These are phyloP conservation scores for Sporothrix pallida DNA, from an alignment of 2,329 filamentous ascomycete species.

Conservation along the genomic window DNA sequence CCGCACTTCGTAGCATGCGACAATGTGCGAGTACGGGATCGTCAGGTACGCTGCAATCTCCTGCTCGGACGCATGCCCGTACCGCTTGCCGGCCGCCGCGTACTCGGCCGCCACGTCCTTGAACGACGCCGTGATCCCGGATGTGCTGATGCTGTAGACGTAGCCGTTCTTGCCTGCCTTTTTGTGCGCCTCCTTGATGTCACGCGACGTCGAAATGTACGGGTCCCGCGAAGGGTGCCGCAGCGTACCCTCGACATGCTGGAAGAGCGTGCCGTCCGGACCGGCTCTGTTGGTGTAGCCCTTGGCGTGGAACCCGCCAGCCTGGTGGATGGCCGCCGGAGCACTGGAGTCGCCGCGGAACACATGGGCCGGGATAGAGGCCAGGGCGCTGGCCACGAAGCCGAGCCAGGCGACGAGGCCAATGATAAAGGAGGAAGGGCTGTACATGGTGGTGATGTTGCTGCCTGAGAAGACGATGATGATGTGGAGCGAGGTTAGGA, in stretches of 20 bases:
- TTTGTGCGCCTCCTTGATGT: background rate
- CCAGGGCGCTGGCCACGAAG: background rate
- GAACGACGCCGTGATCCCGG: background rate
- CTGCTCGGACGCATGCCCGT: background rate
- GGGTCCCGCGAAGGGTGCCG: background rate
- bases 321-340: background rate
- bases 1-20: background rate
- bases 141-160: background rate
- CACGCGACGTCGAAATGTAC: constrained; percentile 3
- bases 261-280: background rate
- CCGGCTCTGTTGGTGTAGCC: background rate
- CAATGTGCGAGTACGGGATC: background rate
- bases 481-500: background rate
- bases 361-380: background rate
- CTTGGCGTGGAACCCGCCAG: background rate
- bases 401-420: background rate
- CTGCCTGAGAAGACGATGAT: too few relatives aligned
- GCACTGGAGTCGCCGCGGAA: background rate
- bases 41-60: background rate
- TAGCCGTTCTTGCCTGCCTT: background rate
- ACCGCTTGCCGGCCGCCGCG: background rate
- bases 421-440: background rate
- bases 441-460: background rate
- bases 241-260: constrained; percentile 5
- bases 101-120: background rate